A percentile compares a stretch with the other conserved stretches of the same genome.
Evolutionary conservation across 208 protist species (phyloP).

Genomic region (Kentomonas sorsogonicus): DNA sequence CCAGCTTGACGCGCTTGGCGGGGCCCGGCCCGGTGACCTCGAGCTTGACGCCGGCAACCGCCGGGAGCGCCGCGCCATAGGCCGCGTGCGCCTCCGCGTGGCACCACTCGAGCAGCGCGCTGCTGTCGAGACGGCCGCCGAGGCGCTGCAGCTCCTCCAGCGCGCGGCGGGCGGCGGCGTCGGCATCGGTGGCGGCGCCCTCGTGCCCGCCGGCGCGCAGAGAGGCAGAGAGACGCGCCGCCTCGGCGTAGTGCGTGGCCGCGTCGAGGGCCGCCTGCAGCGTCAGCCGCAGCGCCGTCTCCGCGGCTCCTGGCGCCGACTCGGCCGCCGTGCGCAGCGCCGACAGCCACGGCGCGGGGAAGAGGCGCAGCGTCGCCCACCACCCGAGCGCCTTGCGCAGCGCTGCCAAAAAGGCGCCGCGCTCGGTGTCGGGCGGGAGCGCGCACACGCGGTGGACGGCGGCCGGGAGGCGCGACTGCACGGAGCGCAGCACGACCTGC

Average conservation of each 20-base stretch:
- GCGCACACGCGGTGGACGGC: conserved; percentile 37
- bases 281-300: too few species aligned
- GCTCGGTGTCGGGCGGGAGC: conserved; percentile 15
- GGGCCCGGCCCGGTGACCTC: conserved; percentile 2
- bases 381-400: conserved; percentile 53
- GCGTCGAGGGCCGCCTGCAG: too few species aligned
- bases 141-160: conserved; percentile 35
- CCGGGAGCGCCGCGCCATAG: conserved; percentile 18
- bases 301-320: too few species aligned
- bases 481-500: conserved; percentile 48
- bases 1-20: conserved; percentile 22
- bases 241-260: conserved; percentile 38
- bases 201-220: conserved; percentile 16
- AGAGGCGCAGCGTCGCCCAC: conserved; percentile 78
- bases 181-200: conserved; percentile 14
- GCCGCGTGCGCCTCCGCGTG: conserved; percentile 42
- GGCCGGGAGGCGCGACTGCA: conserved; percentile 40
- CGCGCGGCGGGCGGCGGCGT: conserved; percentile 18
- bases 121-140: conserved; percentile 35
- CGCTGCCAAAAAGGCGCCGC: conserved; percentile 29
- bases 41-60: too few species aligned
- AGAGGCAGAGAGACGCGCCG: conserved; percentile 7
- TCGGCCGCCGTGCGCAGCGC: conserved; percentile 31
- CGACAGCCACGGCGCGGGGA: conserved; percentile 62
- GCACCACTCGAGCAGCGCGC: conserved; percentile 53